These are phyloP conservation scores for Graphiopsis chlorocephala DNA, from an alignment of 2,329 filamentous ascomycete genomes.

Conservation along the genomic window DNA sequence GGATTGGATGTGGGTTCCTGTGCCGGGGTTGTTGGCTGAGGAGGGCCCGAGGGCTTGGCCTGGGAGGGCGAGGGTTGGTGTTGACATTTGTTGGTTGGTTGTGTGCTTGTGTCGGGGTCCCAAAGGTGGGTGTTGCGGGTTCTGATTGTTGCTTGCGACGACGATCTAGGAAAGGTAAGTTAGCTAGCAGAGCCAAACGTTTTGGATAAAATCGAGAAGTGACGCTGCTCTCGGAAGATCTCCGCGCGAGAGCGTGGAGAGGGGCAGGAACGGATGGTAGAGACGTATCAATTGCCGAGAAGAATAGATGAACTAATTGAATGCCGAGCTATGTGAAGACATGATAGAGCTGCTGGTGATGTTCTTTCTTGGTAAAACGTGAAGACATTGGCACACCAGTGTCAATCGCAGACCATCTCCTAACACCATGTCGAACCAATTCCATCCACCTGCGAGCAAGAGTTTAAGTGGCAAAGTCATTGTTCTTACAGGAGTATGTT, in stretches of 20 bases:
- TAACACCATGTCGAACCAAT: slow-evolving; percentile 22
- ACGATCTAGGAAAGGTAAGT: no score
- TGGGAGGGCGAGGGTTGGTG: slow-evolving; percentile 61
- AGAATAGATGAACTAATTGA: not conserved
- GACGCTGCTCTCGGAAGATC: not conserved
- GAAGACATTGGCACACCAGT: not conserved
- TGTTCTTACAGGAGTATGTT: slow-evolving; percentile 33
- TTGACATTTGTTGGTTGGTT: not conserved
- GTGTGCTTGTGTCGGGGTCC: not conserved
- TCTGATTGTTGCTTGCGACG: not conserved
- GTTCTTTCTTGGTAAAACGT: not conserved
- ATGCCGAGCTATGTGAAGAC: not conserved
- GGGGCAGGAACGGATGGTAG: not conserved
- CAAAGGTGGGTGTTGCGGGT: not conserved
- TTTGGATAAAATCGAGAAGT: not conserved
- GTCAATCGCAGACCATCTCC: not conserved
- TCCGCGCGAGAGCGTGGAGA: not conserved
- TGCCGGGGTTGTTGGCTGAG: slow-evolving; percentile 66
- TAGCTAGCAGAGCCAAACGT: no score
- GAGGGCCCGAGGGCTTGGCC: slow-evolving; percentile 74
- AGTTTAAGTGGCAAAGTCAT: slow-evolving; percentile 31
- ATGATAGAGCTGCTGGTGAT: not conserved
- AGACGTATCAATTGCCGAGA: not conserved
- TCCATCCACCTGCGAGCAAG: slow-evolving; percentile 19
- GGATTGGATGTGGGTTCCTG: slow-evolving; percentile 80